A percentile compares a stretch with the other conserved stretches of the same genome.
phyloP scores from a whole-genome alignment of 2,329 filamentous ascomycete genomes.

The Aureobasidium musti region DNA sequence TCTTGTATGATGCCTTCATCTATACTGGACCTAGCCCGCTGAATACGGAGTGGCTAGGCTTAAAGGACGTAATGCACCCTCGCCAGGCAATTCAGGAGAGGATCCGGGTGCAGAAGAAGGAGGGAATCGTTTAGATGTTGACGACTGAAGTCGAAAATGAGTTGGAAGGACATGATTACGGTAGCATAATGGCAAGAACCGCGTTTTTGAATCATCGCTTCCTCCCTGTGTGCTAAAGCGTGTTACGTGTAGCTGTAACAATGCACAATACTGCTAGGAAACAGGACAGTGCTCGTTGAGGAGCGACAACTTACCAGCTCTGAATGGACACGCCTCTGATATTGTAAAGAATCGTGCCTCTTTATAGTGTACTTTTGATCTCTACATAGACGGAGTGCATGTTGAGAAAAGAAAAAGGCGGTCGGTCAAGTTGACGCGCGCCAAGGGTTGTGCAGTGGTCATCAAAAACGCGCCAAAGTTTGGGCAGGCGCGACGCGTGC shows the following conservation, averaged over 20 bases:
- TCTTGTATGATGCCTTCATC: constrained; percentile 67
- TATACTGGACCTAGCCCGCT: constrained; percentile 64
- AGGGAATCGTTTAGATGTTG: constrained; percentile 36
- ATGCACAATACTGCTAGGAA: no score
- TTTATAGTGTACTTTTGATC: no score
- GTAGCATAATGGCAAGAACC: not conserved
- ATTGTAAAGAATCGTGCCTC: no score
- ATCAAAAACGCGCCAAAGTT: constrained; percentile 20
- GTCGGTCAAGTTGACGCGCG: not conserved
- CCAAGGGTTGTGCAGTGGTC: constrained; percentile 17
- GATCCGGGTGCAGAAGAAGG: constrained; percentile 34
- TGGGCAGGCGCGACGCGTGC: constrained; percentile 26
- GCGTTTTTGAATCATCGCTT: no score
- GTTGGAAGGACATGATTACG: not conserved
- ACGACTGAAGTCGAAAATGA: not conserved
- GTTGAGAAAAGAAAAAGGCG: constrained; percentile 1
- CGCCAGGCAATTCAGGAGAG: constrained; percentile 32
- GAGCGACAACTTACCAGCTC: no score
- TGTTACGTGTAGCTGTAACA: no score
- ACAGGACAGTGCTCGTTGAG: no score
- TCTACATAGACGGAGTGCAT: no score
- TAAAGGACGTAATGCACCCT: constrained; percentile 35
- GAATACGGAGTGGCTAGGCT: constrained; percentile 58
- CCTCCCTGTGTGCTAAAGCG: no score
- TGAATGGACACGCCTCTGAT: no score